Conservation (phyloP, 2,329 filamentous ascomycete genomes). For the Penicillium sp. region DNA sequence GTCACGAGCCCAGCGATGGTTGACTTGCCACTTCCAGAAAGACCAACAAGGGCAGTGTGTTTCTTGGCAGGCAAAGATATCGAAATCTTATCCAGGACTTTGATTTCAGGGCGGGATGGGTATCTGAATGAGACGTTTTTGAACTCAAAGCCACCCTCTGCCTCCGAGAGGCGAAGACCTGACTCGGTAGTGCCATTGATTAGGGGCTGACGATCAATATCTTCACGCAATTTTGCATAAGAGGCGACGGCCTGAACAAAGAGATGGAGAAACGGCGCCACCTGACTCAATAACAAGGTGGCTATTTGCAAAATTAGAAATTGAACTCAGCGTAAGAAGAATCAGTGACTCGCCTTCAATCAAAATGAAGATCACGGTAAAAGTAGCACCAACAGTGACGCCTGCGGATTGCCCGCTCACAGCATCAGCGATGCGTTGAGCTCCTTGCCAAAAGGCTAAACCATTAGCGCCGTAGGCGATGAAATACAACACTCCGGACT, state of each 20-base stretch:
- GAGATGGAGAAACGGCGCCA: conserved; percentile 46
- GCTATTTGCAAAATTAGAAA: conserved; percentile 26
- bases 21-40: conserved; percentile 61
- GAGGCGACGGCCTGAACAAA: conserved; percentile 54
- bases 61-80: conserved; percentile 44
- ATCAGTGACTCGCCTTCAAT: conserved; percentile 33
- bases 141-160: conserved; percentile 36
- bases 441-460: conserved; percentile 69
- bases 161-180: conserved; percentile 25
- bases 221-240: conserved; percentile 59
- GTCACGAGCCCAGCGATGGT: conserved; percentile 63
- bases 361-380: conserved; percentile 43
- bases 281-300: conserved; percentile 41
- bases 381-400: conserved; percentile 37
- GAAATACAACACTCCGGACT: conserved; percentile 66
- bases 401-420: conserved; percentile 20
- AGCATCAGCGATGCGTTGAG: conserved; percentile 52
- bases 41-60: conserved; percentile 56
- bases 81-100: conserved; percentile 30
- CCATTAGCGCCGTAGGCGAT: conserved; percentile 68
- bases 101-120: conserved; percentile 33
- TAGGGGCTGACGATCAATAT: conserved; percentile 55
- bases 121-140: conserved; percentile 39
- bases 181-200: conserved; percentile 45
- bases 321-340: background rate